Evolutionary conservation across 768 basidiomycete species (phyloP).

Genomic region (Crepidotus variabilis): DNA sequence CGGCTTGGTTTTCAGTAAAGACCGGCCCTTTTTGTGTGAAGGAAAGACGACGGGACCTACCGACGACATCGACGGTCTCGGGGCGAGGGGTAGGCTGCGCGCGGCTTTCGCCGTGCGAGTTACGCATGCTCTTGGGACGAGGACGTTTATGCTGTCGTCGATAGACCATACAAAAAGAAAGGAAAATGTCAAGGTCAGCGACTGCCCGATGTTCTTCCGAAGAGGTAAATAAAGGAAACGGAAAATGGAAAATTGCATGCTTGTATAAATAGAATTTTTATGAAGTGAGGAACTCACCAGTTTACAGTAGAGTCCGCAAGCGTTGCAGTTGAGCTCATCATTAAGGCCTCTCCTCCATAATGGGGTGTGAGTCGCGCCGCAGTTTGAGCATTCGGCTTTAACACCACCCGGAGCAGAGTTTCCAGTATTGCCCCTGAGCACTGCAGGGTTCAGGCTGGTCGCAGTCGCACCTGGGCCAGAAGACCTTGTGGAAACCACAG

Average conservation of each 20-base stretch:
- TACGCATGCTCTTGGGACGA: constrained; percentile 84
- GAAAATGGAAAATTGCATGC: not conserved
- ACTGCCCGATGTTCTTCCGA: not conserved
- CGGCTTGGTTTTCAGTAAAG: constrained; percentile 23
- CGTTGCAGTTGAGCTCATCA: constrained; percentile 88
- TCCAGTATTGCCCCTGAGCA: constrained; percentile 29
- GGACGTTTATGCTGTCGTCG: constrained; percentile 74
- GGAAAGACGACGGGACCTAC: constrained; percentile 37
- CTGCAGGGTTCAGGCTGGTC: constrained; percentile 48
- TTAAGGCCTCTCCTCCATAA: constrained; percentile 85
- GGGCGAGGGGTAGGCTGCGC: constrained; percentile 59
- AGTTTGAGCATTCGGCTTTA: constrained; percentile 86
- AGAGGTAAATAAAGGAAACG: not conserved
- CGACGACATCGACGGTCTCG: constrained; percentile 71
- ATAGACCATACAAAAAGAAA: not conserved
- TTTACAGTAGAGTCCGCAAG: constrained; percentile 86
- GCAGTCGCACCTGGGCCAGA: constrained; percentile 65
- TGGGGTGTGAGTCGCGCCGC: constrained; percentile 85
- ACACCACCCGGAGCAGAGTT: constrained; percentile 51
- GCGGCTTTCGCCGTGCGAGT: constrained; percentile 69
- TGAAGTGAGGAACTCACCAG: constrained; percentile 54
- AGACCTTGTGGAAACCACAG: constrained; percentile 37
- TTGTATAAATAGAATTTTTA: constrained; percentile 7
- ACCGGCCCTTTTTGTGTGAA: constrained; percentile 17
- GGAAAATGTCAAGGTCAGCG: not conserved